Evolutionary conservation across 768 basidiomycete species (phyloP), one percentile per base, ranked within the genome.

Genomic region (Rhodotorula graminis): DNA sequence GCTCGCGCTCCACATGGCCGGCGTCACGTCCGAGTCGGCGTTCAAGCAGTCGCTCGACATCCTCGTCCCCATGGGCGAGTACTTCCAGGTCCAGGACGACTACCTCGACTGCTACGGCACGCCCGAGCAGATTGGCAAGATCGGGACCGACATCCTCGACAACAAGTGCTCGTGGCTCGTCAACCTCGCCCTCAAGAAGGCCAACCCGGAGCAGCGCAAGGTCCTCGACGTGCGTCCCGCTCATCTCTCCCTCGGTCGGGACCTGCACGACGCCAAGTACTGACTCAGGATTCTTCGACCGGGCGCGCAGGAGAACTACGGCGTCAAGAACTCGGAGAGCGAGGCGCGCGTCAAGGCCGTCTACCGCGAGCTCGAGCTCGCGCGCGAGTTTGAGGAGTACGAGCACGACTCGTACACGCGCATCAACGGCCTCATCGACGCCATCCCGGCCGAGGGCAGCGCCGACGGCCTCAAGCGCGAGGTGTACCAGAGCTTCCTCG

Each of bases 141-240:
- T 99, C 70, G 96, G 95, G 31, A 98, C 95, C 25, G 96, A 98
- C 81, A 99, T 99, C 78, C 81, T 97, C 70, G 95, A 99, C 82
- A 97, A 97, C 87, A 99, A 99, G 83, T 98, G 95, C 82, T 90
- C 90, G 27, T 99, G 95, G 96, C 89, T 89, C 77, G 85, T 98
- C 81, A 97, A 96, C 82, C 88, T 87, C 31, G 96, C 93, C 42
- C 84, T 98, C 69, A 72, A 80, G 65, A 71, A 79, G 65, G 83
- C 82, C 42, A 80, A 80, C 9, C 77, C 81, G 3, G 82, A 82
- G 55, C 84, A 85, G 77, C 79, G 84, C 21, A 80, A 81, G 62
- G 78, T 83, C 42, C 82, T 85, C 33, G 84, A 85, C 70, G 82
- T 83, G 75, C 72, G 82, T 77, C 14, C 2, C 18, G 3, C 47